Evolutionary conservation across 768 basidiomycete genomes (phyloP).

Genomic region (Butyriboletus loyo): DNA sequence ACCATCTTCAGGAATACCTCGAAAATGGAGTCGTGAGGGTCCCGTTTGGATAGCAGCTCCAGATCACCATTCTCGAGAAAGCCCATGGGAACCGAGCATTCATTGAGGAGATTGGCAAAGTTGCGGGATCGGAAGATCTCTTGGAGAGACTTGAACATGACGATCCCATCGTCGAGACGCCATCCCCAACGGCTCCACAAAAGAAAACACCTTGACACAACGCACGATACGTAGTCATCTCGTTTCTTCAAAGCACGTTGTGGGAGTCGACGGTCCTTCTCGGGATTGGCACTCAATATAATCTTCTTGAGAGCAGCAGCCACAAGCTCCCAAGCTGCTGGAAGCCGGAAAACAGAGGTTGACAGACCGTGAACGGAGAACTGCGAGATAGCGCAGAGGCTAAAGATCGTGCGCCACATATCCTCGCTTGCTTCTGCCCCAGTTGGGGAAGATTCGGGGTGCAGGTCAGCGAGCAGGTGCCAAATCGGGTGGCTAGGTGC

Average conservation of each 20-base stretch:
- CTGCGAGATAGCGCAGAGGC: conserved; percentile 72
- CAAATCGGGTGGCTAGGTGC: conserved; percentile 41
- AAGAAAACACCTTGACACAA: conserved; percentile 72
- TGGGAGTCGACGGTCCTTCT: conserved; percentile 39
- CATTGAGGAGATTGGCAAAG: conserved; percentile 65
- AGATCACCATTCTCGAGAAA: conserved; percentile 63
- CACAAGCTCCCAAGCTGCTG: conserved; percentile 67
- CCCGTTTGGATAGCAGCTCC: conserved; percentile 46
- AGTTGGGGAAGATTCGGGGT: conserved; percentile 32
- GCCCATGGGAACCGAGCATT: conserved; percentile 62
- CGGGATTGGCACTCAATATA: conserved; percentile 47
- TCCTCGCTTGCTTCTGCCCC: conserved; percentile 55
- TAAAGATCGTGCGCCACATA: conserved; percentile 70
- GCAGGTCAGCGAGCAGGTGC: conserved; percentile 37
- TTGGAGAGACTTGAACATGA: conserved; percentile 60
- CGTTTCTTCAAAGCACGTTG: conserved; percentile 45
- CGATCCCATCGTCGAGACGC: conserved; percentile 54
- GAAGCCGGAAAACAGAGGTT: conserved; percentile 38
- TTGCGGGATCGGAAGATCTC: conserved; percentile 75
- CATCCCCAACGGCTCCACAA: conserved; percentile 78
- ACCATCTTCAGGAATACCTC: conserved; percentile 80
- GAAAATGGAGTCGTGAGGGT: conserved; percentile 66
- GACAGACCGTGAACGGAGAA: conserved; percentile 59
- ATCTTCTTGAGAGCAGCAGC: conserved; percentile 56
- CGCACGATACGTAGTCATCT: conserved; percentile 66